phyloP scores from a whole-genome alignment of 2,329 filamentous ascomycete species.

The Delphinella strobiligena region DNA sequence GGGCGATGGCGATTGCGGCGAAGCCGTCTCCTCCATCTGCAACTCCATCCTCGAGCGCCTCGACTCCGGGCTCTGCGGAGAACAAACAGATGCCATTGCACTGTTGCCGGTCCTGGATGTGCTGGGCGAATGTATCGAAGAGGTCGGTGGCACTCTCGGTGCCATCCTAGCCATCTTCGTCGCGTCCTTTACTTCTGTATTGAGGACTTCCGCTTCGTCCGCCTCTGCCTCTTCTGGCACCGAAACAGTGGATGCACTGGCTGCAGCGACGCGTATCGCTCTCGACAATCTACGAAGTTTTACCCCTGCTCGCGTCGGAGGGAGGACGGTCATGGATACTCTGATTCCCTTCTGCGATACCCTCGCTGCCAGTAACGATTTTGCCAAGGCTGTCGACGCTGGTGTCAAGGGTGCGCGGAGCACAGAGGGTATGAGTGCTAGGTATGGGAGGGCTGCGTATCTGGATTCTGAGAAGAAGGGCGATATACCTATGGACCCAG shows the following conservation, averaged over 20 bases:
- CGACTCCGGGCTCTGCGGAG: conserved; percentile 15
- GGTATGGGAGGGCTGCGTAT: conserved; percentile 25
- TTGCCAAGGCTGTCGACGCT: conserved; percentile 19
- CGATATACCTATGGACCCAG: conserved; percentile 23
- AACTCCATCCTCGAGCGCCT: conserved; percentile 20
- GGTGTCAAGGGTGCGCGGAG: conserved; percentile 21
- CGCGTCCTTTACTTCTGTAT: conserved; percentile 26
- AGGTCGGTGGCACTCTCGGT: conserved; percentile 25
- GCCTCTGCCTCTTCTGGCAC: conserved; percentile 19
- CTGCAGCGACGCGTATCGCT: conserved; percentile 13
- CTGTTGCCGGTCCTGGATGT: conserved; percentile 24
- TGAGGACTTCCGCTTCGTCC: conserved; percentile 22
- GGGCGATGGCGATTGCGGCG: conserved; percentile 56
- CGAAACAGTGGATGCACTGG: conserved; percentile 7
- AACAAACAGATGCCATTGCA: conserved; percentile 12
- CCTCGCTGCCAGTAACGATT: conserved; percentile 13
- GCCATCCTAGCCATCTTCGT: conserved; percentile 25
- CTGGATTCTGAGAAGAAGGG: conserved; percentile 18
- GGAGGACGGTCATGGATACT: conserved; percentile 26
- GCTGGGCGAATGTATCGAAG: conserved; percentile 22
- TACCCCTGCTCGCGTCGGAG: conserved; percentile 22
- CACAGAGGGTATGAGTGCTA: conserved; percentile 24
- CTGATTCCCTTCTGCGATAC: conserved; percentile 26
- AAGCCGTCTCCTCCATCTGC: conserved; percentile 33
- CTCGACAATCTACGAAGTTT: conserved; percentile 31